Percentiles rank a stretch among this genome's conserved stretches.
phyloP scores from a whole-genome alignment of 495 filamentous ascomycete species.

The Lasiosphaeria ovina region DNA sequence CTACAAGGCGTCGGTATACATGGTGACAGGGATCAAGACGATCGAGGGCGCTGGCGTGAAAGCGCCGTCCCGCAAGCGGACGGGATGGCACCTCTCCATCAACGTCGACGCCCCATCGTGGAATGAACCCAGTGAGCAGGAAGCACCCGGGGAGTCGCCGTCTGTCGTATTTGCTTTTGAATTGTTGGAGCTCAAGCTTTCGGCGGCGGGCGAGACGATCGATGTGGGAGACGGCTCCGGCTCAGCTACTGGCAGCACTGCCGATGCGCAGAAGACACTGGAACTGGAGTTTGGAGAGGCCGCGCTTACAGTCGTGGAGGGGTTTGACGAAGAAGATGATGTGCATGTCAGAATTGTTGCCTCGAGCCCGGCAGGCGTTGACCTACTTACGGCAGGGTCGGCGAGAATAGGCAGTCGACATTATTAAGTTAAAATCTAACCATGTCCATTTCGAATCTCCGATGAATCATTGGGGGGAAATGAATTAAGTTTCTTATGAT shows the following conservation, averaged over 20 bases:
- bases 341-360: constrained; percentile 5
- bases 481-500: too few relatives aligned
- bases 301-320: constrained; percentile 5
- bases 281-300: constrained; percentile 9
- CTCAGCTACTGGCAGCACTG: background rate
- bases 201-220: background rate
- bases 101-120: constrained; percentile 2
- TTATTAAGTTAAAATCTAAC: background rate
- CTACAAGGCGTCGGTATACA: constrained; percentile 12
- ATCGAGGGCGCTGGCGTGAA: constrained; percentile 15
- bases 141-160: background rate
- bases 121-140: too few relatives aligned
- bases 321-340: constrained; percentile 13
- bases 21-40: constrained; percentile 18
- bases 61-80: constrained; percentile 4
- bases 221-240: background rate
- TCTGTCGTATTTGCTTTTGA: constrained; percentile 11
- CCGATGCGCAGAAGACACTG: background rate
- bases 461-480: too few relatives aligned
- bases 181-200: constrained; percentile 9
- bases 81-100: constrained; percentile 9
- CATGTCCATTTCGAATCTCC: too few relatives aligned
- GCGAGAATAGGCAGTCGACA: constrained; percentile 11
- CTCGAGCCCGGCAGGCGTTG: constrained; percentile 8
- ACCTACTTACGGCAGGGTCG: constrained; percentile 16